Percentiles rank a stretch among this genome's conserved stretches.
phyloP scores from a whole-genome alignment of 2,329 filamentous ascomycete genomes.

The Ceratocystis colombiana region DNA sequence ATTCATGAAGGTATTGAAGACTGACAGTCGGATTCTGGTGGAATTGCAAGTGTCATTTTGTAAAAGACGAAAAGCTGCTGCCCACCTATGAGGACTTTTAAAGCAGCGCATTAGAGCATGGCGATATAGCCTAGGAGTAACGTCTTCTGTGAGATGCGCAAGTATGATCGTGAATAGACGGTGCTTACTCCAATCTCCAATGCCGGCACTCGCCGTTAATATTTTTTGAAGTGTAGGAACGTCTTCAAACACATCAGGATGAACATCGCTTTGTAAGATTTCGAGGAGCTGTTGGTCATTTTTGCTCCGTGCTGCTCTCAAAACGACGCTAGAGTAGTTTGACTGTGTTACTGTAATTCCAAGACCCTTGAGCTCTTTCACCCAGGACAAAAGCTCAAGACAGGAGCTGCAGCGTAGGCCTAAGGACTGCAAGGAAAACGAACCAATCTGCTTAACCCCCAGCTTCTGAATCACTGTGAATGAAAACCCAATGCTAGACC shows the following conservation, averaged over 20 bases:
- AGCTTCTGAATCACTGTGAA: constrained; percentile 60
- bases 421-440: constrained; percentile 66
- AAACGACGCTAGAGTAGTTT: constrained; percentile 55
- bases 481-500: constrained; percentile 61
- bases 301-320: constrained; percentile 50
- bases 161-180: constrained; percentile 39
- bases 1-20: constrained; percentile 20
- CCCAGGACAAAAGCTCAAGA: constrained; percentile 14
- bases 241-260: constrained; percentile 48
- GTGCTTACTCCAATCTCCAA: constrained; percentile 35
- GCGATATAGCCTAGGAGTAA: constrained; percentile 26
- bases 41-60: constrained; percentile 13
- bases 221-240: constrained; percentile 35
- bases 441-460: constrained; percentile 61
- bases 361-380: constrained; percentile 31
- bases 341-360: constrained; percentile 54
- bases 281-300: constrained; percentile 42
- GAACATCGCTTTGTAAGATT: constrained; percentile 42
- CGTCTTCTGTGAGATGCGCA: constrained; percentile 27
- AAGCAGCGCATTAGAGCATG: constrained; percentile 29
- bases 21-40: constrained; percentile 12
- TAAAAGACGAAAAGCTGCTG: constrained; percentile 27
- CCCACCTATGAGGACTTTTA: constrained; percentile 30
- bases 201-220: constrained; percentile 31
- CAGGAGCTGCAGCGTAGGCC: constrained; percentile 42